Evolutionary conservation across 1,139 yeast species (phyloP).

Genomic region (Hyphopichia burtonii): DNA sequence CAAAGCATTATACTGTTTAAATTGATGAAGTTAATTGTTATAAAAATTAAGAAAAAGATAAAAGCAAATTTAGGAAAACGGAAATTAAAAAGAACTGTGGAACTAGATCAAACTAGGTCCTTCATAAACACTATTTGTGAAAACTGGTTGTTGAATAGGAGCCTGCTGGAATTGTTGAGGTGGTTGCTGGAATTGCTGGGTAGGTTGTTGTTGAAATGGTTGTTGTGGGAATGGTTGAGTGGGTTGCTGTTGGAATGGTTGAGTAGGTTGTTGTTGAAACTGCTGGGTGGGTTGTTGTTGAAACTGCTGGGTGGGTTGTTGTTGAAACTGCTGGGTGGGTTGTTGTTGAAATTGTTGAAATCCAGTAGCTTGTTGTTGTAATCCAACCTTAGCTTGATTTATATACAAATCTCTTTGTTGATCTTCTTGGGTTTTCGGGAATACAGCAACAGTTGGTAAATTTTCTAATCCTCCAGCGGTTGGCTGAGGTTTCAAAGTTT

Average conservation of each 20-base stretch:
- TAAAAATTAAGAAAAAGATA: neutral
- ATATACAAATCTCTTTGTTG: constrained; percentile 35
- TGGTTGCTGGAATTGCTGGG: constrained; percentile 2
- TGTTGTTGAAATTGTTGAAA: constrained; percentile 10
- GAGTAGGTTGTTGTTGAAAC: constrained; percentile 9
- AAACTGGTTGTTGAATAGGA: constrained; percentile 7
- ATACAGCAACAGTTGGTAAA: constrained; percentile 61
- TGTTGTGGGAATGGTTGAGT: constrained; percentile 13
- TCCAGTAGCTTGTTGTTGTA: constrained; percentile 33
- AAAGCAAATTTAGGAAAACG: neutral
- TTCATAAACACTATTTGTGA: constrained; percentile 15
- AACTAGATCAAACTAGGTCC: constrained; percentile 29
- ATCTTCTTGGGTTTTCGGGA: constrained; percentile 58
- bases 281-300: constrained; percentile 19
- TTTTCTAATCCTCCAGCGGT: constrained; percentile 71
- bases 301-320: constrained; percentile 10
- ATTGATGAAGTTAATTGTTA: neutral
- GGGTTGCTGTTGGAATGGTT: constrained; percentile 1
- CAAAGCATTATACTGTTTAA: no score
- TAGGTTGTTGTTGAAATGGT: constrained; percentile 8
- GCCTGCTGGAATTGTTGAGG: constrained; percentile 10
- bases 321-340: constrained; percentile 8
- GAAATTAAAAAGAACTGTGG: neutral
- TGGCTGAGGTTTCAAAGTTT: constrained; percentile 43
- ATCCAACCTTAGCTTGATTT: constrained; percentile 39